Base-by-base conservation (phyloP, 202 grass and related monocot species). In the Dendrocalamus latiflorus region DNA sequence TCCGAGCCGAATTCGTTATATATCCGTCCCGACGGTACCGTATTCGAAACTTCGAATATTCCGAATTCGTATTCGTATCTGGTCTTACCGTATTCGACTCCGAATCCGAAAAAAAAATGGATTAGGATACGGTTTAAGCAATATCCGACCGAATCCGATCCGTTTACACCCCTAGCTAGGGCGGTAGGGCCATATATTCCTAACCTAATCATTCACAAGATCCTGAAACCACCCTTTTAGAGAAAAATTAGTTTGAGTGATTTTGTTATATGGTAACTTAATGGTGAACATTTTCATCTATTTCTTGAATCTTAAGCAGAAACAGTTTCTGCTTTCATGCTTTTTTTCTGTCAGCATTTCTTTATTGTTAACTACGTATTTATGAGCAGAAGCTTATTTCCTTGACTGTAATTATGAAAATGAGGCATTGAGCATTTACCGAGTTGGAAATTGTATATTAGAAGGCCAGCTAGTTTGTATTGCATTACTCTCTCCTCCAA, bases 331-430 rank as follows among this genome's bases (percentile, higher is more conserved):
- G 42, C 51, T 41, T 21, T 18, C 36, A 74, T 34, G 39, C 20
- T 54, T 0, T 25, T 41, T 25, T 51, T 75, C 55, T 25, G 11
- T 78, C 41, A 84, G 30, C 65, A 62, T 13, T 16, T 53, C 15
- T 57, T 68, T 25, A 48, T 74, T 65, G 42, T 75, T 62, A 34
- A 8, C 11, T 53, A 30, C 22, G 51, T 81, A 85, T 81, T 18
- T 48, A 12, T 38, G 20, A 41, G 4, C n/a, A 39, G 42, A 77
- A 13, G 26, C 41, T 16, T 74, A 70, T 84, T 77, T 70, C 41
- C 41, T 70, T 62, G 41, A 33, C 30, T 61, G 20, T 59, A 61
- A 77, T 38, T 10, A 49, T 84, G 51, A 70, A 60, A 60, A 69
- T 68, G 33, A 37, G 28, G 13, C 2, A 43, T 84, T 57, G 22